These are phyloP conservation scores for Sodiomyces alkalinus DNA, from an alignment of 2,329 filamentous ascomycete species.

Conservation along the genomic window DNA sequence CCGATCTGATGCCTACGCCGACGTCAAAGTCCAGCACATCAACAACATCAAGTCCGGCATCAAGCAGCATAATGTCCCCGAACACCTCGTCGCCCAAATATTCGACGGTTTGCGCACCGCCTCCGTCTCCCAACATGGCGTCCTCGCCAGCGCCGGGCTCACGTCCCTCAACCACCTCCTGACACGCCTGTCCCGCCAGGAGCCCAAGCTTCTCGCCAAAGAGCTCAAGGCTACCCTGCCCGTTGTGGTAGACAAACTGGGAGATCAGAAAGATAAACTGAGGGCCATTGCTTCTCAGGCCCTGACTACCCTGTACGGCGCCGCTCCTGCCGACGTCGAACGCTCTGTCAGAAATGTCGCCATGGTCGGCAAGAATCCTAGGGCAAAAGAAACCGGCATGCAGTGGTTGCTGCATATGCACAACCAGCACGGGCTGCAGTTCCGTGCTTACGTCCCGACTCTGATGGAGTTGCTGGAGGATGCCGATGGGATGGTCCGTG, in stretches of 20 bases:
- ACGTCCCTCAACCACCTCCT: conserved; percentile 78
- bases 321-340: conserved; percentile 61
- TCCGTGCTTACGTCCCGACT: conserved; percentile 66
- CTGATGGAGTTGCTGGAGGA: conserved; percentile 83
- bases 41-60: conserved; percentile 71
- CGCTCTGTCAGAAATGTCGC: conserved; percentile 62
- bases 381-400: conserved; percentile 74
- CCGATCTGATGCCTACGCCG: conserved; percentile 48
- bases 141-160: conserved; percentile 69
- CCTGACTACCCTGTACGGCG: conserved; percentile 61
- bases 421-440: conserved; percentile 61
- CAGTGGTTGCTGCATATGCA: conserved; percentile 81
- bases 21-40: conserved; percentile 56
- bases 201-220: conserved; percentile 56
- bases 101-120: conserved; percentile 72
- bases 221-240: conserved; percentile 59
- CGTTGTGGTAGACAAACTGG: conserved; percentile 68
- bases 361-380: conserved; percentile 64
- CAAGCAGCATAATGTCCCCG: conserved; percentile 83
- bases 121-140: conserved; percentile 60
- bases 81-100: conserved; percentile 51
- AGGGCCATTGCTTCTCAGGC: conserved; percentile 59
- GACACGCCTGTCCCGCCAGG: conserved; percentile 73
- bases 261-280: conserved; percentile 77
- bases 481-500: conserved; percentile 74